phyloP scores from a whole-genome alignment of 1,139 yeast species.

The Petasospora fabianii region DNA sequence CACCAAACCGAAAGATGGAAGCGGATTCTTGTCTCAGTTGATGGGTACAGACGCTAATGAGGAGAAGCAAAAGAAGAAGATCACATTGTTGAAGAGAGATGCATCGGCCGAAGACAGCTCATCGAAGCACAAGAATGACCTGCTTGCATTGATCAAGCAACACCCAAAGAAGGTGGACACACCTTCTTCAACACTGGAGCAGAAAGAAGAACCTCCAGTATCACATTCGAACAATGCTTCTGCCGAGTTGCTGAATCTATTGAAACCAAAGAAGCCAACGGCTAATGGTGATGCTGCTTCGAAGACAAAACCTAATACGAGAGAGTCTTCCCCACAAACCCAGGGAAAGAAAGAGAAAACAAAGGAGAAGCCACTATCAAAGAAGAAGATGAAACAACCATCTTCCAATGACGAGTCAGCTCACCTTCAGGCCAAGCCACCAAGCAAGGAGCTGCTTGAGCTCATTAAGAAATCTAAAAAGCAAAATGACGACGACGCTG shows the following conservation, averaged over 20 bases:
- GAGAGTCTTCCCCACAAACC: background rate
- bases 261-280: conserved; percentile 3
- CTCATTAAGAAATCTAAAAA: conserved; percentile 19
- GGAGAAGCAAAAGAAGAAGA: conserved; percentile 12
- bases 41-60: conserved; percentile 12
- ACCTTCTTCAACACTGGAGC: conserved; percentile 1
- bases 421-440: conserved; percentile 10
- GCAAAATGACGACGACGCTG: conserved; percentile 15
- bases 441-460: conserved; percentile 21
- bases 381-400: background rate
- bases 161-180: conserved; percentile 2
- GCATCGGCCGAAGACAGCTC: conserved; percentile 12
- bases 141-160: conserved; percentile 13
- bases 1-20: conserved; percentile 35
- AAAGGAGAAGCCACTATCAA: background rate
- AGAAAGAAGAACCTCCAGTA: conserved; percentile 9
- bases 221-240: conserved; percentile 3
- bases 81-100: conserved; percentile 14
- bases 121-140: conserved; percentile 16
- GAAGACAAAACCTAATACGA: conserved; percentile 3
- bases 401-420: background rate
- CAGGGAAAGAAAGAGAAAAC: background rate
- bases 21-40: conserved; percentile 37
- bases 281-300: background rate
- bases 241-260: conserved; percentile 6